Evolutionary conservation across 2,329 filamentous ascomycete species (phyloP), one percentile per base, ranked within the genome.

Genomic region (Penicillium corylophilum): DNA sequence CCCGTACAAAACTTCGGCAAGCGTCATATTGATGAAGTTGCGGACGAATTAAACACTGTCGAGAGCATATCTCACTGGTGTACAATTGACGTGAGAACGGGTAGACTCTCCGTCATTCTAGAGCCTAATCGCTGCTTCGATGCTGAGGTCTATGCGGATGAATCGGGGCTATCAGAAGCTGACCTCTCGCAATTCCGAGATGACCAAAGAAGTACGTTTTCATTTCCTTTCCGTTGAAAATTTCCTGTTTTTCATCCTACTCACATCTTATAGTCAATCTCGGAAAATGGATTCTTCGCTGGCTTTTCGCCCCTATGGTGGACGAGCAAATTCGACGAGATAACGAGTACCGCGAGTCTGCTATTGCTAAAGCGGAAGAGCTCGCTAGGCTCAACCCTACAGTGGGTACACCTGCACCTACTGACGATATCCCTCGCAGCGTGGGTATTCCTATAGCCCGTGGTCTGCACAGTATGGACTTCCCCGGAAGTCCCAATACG

Each of bases 61-160:
- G 91, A 96, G 68, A 92, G 87, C 28, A 90, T 97, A 35, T 88
- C 93, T 4, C 93, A 95, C 48, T 99, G 94, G 94, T 99, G 94
- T 68, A 90, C 90, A 1, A 88, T 97, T 47, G 91, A 99, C 66
- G 92, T 93, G 18, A 87, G 93, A 62, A 97, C 93, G 4, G 94
- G 94, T 31, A 90, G 89, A 56, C 77, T 99, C 49, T 93, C 91
- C 2, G 93, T 96, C 3, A 87, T 95, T 16, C 73, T 99, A 16
- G 94, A 99, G 67, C 90, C 92, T 36, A 95, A 94, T 65, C 95
- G 95, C 62, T 96, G 92, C 69, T 99, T 99, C 63, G 94, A 99
- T 72, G 94, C 92, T 15, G 94, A 99, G 67, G 88, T 96, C 71
- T 99, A 99, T 69, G 93, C 91, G 1, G 94, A 99, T 68, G 92